Conservation (phyloP, 2,329 filamentous ascomycete genomes). For the Talaromyces marneffei region DNA sequence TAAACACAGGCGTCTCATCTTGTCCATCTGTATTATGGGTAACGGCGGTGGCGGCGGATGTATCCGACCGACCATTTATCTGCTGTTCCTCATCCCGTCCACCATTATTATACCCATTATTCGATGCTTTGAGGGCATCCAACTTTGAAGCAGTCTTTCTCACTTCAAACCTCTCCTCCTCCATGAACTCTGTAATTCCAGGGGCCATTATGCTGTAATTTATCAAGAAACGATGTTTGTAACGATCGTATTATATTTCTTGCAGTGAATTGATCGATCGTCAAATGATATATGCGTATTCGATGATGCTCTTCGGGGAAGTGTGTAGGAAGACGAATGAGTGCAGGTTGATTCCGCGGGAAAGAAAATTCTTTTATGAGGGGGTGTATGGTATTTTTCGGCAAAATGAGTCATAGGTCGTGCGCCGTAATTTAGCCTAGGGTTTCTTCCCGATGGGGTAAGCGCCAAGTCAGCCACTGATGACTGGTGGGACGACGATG, state of each 20-base stretch:
- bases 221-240: not conserved
- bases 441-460: no score
- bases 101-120: not conserved
- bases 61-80: not conserved
- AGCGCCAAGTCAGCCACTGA: no score
- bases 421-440: not conserved
- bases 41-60: not conserved
- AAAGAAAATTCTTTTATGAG: slow-evolving; percentile 13
- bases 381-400: slow-evolving; percentile 14
- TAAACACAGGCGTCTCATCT: slow-evolving; percentile 2
- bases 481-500: not conserved
- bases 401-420: slow-evolving; percentile 13
- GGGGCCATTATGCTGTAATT: slow-evolving; percentile 9
- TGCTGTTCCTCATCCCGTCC: not conserved
- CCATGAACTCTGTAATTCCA: slow-evolving; percentile 10
- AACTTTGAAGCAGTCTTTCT: not conserved
- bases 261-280: not conserved
- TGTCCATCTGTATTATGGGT: not conserved
- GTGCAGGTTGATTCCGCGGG: slow-evolving; percentile 15
- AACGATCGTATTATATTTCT: slow-evolving; percentile 4
- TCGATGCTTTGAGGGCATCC: slow-evolving; percentile 1
- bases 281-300: slow-evolving; percentile 9
- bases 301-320: slow-evolving; percentile 9
- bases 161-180: not conserved
- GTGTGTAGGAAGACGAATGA: slow-evolving; percentile 12